Base-by-base conservation (phyloP, 2,329 filamentous ascomycete species). In the Ceratocystis huliohia region DNA sequence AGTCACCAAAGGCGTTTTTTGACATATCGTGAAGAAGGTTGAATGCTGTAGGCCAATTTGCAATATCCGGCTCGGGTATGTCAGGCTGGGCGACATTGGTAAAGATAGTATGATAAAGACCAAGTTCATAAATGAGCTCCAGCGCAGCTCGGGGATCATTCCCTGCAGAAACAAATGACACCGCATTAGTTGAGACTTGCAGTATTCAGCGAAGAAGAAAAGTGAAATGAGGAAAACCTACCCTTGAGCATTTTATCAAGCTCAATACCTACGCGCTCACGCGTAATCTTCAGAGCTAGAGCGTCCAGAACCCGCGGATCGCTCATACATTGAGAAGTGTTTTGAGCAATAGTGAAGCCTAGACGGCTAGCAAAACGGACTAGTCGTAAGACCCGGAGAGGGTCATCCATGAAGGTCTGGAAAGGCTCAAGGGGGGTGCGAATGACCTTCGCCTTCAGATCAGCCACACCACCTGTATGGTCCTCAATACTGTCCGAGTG, bases 401-500 rank as follows among this genome's bases (percentile, higher is more conserved):
- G 94, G 72, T 97, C 93, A 73, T 97, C 93, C 74, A 87, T 91
- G 76, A 99, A 97, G 0, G 93, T 99, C 73, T 96, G 88, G 64
- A 89, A 86, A 28, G 93, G 92, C 64, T 91, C 88, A 53, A 97
- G 77, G 0, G 93, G 93, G 2, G 94, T 97, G 65, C 88, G 83
- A 70, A 99, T 91, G 63, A 92, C 78, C 68, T 84, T 83, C 1
- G 79, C 78, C 44, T 80, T 74, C 84, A 97, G 84, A 73, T 97
- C 93, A 6, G 82, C 73, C 45, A 95, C 78, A 0, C 94, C 93
- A 6, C 82, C 82, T 0, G 91, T 95, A 69, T 95, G 88, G 74
- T 99, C 94, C 74, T 97, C 93, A 45, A 97, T 82, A 67, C 81
- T 72, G 44, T 84, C 82, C 0, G 87, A 91, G 72, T 92, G 86